Base-by-base conservation (phyloP, 192 early-diverging fungal species). In the Coemansia sp. region DNA sequence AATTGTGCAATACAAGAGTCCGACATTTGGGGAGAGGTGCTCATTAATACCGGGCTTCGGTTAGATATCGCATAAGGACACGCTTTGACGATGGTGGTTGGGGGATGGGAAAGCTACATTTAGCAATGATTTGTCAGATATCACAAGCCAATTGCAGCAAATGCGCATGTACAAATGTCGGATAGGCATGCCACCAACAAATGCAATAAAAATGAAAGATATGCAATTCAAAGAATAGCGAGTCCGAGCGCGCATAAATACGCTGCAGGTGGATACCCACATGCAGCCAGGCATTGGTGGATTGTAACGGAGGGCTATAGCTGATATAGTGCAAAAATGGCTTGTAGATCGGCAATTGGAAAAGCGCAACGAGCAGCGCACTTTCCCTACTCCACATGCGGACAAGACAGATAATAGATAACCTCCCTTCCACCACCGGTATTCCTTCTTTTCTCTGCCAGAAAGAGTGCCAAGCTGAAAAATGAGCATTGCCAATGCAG, bases 191-290 rank as follows among this genome's bases (percentile, higher is more conserved):
- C 29, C 50, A 53, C 50, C 50, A 53, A 12, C 47, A 53, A 13
- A 53, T 53, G 50, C 50, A 30, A 53, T 27, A 53, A 53, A 7
- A 53, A 15, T 15, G 3, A 30, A 53, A 53, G 50, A 30, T 30
- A 27, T 30, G 50, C 22, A 13, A 53, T 15, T 53, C 24, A 53
- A 30, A 15, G 50, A 12, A 15, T 29, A 29, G 50, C 10, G 16
- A 16, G 56, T 59, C 56, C 32, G 56, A 59, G 56, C 56, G 56
- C 18, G 56, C 56, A 59, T 59, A 35, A 59, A 59, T 59, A 37
- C n/a, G 56, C 29, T 55, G 53, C 53, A 55, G 22, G 22, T 13
- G 22, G 45, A 18, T 55, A 30, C 52, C 52, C 29, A 32, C 55
- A 35, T 39, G 58, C 58, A 59, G 58, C 18, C 30, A 56, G 16